Conservation (phyloP, 805 yeast genomes). For the Barnettozyma californica region DNA sequence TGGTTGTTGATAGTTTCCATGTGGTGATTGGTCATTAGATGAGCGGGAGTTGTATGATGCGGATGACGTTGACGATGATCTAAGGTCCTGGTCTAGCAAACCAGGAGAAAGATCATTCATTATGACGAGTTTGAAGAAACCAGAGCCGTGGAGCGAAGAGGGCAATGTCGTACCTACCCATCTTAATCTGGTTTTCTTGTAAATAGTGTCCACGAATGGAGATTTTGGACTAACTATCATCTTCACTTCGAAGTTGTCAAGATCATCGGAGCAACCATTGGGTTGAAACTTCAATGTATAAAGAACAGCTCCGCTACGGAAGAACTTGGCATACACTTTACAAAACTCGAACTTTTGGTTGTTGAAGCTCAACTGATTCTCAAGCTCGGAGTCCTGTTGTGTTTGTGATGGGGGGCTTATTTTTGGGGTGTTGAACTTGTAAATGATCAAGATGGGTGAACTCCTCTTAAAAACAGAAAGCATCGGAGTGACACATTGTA, state of each 20-base stretch:
- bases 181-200: constrained; percentile 29
- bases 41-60: neutral
- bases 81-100: constrained; percentile 17
- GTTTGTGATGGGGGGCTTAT: neutral
- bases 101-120: constrained; percentile 31
- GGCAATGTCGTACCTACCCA: constrained; percentile 37
- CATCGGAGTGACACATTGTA: constrained; percentile 29
- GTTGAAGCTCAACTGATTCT: constrained; percentile 1
- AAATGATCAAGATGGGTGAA: constrained; percentile 27
- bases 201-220: constrained; percentile 29
- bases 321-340: constrained; percentile 24
- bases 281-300: constrained; percentile 29
- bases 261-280: constrained; percentile 15
- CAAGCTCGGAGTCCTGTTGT: neutral
- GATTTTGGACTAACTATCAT: constrained; percentile 29
- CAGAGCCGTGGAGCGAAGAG: constrained; percentile 31
- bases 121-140: constrained; percentile 29
- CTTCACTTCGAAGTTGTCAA: constrained; percentile 19
- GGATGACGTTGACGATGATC: neutral
- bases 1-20: neutral
- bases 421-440: constrained; percentile 21
- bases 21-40: neutral
- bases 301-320: constrained; percentile 22
- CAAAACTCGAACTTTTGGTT: constrained; percentile 30
- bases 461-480: constrained; percentile 27